A percentile compares a stretch with the other conserved stretches of the same genome.
phyloP scores from a whole-genome alignment of 2,329 filamentous ascomycete species.

The Calonectria pseudoturangicola region DNA sequence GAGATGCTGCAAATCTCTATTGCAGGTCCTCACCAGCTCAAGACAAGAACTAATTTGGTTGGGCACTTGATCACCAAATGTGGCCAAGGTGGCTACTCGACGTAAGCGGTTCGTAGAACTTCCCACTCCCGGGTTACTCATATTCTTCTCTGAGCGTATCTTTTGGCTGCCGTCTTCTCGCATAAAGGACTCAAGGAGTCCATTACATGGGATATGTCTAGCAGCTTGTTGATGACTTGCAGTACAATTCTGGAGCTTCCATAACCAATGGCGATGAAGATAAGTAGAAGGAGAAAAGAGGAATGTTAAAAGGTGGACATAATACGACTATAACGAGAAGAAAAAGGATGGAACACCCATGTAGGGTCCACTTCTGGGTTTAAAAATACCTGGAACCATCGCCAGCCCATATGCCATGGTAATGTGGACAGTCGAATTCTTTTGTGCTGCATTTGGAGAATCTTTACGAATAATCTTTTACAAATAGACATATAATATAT shows the following conservation, averaged over 20 bases:
- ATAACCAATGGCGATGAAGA: too few species aligned
- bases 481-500: too few species aligned
- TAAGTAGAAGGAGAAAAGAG: background rate
- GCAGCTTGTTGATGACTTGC: too few species aligned
- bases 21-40: conserved; percentile 25
- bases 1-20: conserved; percentile 31
- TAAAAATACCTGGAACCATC: background rate
- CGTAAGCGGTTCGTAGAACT: conserved; percentile 1
- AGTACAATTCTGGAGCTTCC: too few species aligned
- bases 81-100: conserved; percentile 14
- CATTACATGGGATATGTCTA: too few species aligned
- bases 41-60: conserved; percentile 23
- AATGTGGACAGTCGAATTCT: background rate
- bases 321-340: background rate
- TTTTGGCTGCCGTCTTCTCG: background rate
- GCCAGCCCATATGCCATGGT: background rate
- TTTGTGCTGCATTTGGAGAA: background rate
- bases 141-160: background rate
- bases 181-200: background rate
- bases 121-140: background rate
- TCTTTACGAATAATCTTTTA: too few species aligned
- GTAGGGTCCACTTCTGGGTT: background rate
- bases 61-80: conserved; percentile 27
- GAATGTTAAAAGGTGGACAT: background rate
- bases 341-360: background rate